Conservation (phyloP, 768 basidiomycete genomes). For the Calocera viscosa region DNA sequence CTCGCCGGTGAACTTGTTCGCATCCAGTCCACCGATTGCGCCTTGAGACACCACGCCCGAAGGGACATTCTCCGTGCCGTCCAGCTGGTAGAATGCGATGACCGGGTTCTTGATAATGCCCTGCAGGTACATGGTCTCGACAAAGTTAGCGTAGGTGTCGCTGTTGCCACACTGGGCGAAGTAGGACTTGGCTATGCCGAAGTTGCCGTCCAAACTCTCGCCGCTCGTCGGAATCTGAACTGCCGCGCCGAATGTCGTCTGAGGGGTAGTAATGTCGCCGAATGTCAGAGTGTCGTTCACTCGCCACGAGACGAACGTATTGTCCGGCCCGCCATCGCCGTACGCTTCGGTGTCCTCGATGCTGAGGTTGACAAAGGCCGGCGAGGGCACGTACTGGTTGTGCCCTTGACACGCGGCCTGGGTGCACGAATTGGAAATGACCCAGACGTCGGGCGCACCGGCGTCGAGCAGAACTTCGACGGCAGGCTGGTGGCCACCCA, state of each 20-base stretch:
- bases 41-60: constrained; percentile 6
- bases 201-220: neutral
- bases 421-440: constrained; percentile 10
- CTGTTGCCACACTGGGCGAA: constrained; percentile 7
- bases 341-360: constrained; percentile 3
- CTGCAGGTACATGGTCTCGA: constrained; percentile 9
- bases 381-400: neutral
- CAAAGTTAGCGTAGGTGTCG: constrained; percentile 7
- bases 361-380: constrained; percentile 7
- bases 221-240: neutral
- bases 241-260: constrained; percentile 9
- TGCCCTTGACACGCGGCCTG: neutral
- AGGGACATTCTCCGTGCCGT: neutral
- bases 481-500: neutral
- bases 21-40: constrained; percentile 10
- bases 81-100: constrained; percentile 7
- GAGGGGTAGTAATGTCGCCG: constrained; percentile 4
- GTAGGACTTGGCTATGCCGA: constrained; percentile 9
- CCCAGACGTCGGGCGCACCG: constrained; percentile 9
- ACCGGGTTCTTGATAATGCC: constrained; percentile 9
- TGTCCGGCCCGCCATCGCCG: neutral
- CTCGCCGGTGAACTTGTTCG: constrained; percentile 12
- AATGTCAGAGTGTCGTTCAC: constrained; percentile 12
- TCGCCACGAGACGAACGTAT: neutral
- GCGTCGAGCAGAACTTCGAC: neutral